Conservation (phyloP, 768 basidiomycete genomes). For the Naganishia onofrii region DNA sequence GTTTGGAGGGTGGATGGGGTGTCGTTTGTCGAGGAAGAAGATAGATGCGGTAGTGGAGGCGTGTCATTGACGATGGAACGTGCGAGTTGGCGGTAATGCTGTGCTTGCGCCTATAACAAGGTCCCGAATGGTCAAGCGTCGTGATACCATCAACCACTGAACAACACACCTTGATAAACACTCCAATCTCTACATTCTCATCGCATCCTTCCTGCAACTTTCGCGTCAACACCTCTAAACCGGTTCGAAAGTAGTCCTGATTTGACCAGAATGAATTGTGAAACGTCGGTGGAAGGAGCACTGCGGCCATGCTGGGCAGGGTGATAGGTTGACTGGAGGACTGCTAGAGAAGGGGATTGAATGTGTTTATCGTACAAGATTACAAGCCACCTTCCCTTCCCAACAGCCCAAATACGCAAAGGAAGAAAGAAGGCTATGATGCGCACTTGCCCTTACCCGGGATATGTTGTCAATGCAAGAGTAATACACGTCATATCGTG, state of each 20-base stretch:
- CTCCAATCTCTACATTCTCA: conserved; percentile 78
- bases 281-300: conserved; percentile 84
- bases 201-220: conserved; percentile 77
- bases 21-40: conserved; percentile 33
- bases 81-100: conserved; percentile 60
- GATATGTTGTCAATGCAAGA: no score
- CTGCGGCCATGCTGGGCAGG: conserved; percentile 60
- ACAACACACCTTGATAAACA: conserved; percentile 71
- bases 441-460: no score
- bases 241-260: conserved; percentile 84
- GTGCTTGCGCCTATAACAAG: conserved; percentile 67
- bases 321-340: no score
- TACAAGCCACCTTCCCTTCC: no score
- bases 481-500: no score
- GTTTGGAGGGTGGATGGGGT: conserved; percentile 34
- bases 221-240: conserved; percentile 71
- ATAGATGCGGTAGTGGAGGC: conserved; percentile 30
- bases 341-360: no score
- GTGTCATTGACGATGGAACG: conserved; percentile 55
- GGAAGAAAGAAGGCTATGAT: no score
- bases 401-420: no score
- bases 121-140: no score
- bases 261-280: conserved; percentile 87
- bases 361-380: no score
- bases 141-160: conserved; percentile 4